Percentiles rank a stretch among this genome's conserved stretches.
Conservation (phyloP, 179 eudicot genomes). For the Sideroxylon spinosum region DNA sequence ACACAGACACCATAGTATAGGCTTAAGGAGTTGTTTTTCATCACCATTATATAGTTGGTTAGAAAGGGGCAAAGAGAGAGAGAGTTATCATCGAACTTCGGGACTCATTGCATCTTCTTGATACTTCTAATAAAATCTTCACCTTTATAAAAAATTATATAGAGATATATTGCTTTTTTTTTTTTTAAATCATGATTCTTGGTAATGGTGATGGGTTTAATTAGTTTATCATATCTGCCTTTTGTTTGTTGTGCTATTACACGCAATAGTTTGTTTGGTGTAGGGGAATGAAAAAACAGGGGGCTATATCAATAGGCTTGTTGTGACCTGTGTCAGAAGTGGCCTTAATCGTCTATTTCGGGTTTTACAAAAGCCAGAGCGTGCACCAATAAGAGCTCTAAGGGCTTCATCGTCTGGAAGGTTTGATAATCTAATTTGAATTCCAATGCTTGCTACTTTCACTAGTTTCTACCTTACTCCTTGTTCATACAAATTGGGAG, state of each 20-base stretch:
- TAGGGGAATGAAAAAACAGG: slow-evolving; percentile 86
- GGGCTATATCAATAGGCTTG: slow-evolving; percentile 78
- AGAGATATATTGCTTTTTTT: background rate
- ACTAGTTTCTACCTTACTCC: slow-evolving; percentile 7
- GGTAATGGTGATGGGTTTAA: slow-evolving; percentile 5
- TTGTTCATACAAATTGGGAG: background rate
- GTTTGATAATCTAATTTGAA: slow-evolving; percentile 28
- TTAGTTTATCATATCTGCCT: slow-evolving; percentile 12
- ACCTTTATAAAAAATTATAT: too few species aligned
- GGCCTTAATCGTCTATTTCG: slow-evolving; percentile 89
- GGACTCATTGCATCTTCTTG: too few species aligned
- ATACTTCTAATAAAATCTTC: too few species aligned
- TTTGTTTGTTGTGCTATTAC: background rate
- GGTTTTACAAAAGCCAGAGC: slow-evolving; percentile 92
- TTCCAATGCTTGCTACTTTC: slow-evolving; percentile 14
- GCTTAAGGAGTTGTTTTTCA: too few species aligned
- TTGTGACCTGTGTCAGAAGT: slow-evolving; percentile 90
- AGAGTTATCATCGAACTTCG: too few species aligned
- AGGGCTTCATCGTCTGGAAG: slow-evolving; percentile 99
- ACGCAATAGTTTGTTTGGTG: slow-evolving; percentile 17
- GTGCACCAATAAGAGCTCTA: slow-evolving; percentile 94
- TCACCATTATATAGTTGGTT: too few species aligned
- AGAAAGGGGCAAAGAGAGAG: too few species aligned
- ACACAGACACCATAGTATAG: too few species aligned
- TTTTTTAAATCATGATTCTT: background rate